Base-by-base conservation (phyloP, 2,329 filamentous ascomycete genomes). In the Pseudogymnoascus sp. region DNA sequence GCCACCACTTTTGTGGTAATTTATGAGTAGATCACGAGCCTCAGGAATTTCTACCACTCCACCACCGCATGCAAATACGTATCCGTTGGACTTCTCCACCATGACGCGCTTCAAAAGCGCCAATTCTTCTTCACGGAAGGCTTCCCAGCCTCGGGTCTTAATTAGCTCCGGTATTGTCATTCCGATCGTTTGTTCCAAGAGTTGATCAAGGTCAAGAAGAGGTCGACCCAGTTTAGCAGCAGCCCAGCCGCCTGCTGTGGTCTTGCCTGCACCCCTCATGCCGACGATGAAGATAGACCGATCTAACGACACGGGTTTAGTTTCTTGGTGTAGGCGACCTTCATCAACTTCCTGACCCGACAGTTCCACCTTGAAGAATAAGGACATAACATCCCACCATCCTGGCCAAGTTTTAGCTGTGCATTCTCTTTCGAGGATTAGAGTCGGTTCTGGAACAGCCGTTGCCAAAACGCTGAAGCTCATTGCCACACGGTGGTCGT, bases 341-440 rank as follows among this genome's bases (percentile, higher is more conserved):
- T 74, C 73, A 38, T 72, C 71, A 30, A 68, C 62, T 41, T 71
- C 91, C 36, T 87, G 83, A 11, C 94, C 94, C 63, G 87, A 82
- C n/a, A 97, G 77, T 28, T 81, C 75, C 28, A 89, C 89, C 35
- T 85, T 80, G 77, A 97, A 99, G 12, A 84, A 82, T 66, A 89
- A 85, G 20, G 87, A 86, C 61, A 97, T 76, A 15, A 87, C 85
- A 73, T 99, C 94, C 94, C 94, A 99, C 91, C 94, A 99, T 8
- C 93, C 94, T 0, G 94, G 94, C 94, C 94, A 99, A 2, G 94
- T 99, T 80, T 99, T 99, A 39, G 89, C 92, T 2, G 91, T 90
- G 72, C 94, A 99, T 69, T 96, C 91, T 63, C 91, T 88, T 72
- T 99, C 94, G 2, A 90, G 82, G 59, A 99, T 85, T 14, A 96